Percentiles rank a stretch among this genome's conserved stretches.
These are phyloP conservation scores for Cyclostephanos invisitatus DNA, from an alignment of 108 stramenopile genomes.

Conservation along the genomic window DNA sequence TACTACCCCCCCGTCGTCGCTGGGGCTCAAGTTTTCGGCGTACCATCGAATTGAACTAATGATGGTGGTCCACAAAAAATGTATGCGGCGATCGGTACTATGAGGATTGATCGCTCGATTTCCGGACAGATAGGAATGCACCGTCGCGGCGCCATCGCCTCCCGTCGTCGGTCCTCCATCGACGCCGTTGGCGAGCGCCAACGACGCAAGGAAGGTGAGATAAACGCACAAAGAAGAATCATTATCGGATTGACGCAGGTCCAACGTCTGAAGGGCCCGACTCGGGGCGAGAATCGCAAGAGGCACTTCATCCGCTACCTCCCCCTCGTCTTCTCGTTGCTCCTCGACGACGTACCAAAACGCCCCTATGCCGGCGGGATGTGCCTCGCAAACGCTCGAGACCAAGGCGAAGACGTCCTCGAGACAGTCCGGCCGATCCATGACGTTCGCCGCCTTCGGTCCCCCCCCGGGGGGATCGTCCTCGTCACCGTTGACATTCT, in stretches of 20 bases:
- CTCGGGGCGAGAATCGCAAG: conserved; percentile 44
- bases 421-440: conserved; percentile 80
- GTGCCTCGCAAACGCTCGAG: conserved; percentile 55
- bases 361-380: conserved; percentile 52
- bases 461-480: conserved; percentile 37
- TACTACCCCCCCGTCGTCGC: conserved; percentile 12
- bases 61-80: conserved; percentile 50
- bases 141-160: conserved; percentile 53
- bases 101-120: conserved; percentile 35
- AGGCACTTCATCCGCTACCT: conserved; percentile 7
- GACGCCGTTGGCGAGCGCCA: conserved; percentile 53
- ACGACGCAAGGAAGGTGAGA: conserved; percentile 67
- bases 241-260: conserved; percentile 52
- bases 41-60: conserved; percentile 62
- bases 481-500: conserved; percentile 14
- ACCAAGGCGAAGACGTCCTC: conserved; percentile 84
- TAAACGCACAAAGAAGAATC: conserved; percentile 58
- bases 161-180: background rate
- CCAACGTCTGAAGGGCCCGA: conserved; percentile 54
- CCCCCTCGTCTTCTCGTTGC: conserved; percentile 14
- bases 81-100: conserved; percentile 29
- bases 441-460: conserved; percentile 66
- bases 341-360: conserved; percentile 64
- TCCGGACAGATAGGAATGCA: conserved; percentile 54
- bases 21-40: conserved; percentile 63